These are phyloP conservation scores for Pseudogymnoascus sp. DNA, from an alignment of 2,329 filamentous ascomycete species.

Conservation along the genomic window DNA sequence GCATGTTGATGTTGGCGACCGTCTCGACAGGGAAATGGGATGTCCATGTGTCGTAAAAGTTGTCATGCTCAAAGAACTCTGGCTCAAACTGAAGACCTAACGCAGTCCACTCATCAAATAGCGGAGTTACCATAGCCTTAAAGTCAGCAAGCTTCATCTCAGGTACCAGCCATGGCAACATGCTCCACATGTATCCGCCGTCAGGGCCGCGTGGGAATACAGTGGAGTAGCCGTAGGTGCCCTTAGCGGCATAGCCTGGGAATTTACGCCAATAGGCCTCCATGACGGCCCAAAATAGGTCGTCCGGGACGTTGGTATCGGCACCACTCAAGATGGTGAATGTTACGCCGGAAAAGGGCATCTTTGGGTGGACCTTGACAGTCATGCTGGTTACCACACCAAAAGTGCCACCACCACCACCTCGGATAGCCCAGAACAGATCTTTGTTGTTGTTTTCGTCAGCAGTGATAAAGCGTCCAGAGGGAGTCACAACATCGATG, in stretches of 20 bases:
- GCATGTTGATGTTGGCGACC: conserved; percentile 26
- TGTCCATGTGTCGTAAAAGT: conserved; percentile 27
- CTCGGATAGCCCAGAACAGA: conserved; percentile 56
- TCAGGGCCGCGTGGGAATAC: conserved; percentile 29
- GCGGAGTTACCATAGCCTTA: conserved; percentile 27
- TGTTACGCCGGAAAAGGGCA: conserved; percentile 28
- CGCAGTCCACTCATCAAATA: conserved; percentile 27
- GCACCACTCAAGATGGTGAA: conserved; percentile 41
- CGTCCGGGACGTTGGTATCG: conserved; percentile 27
- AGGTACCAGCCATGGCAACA: conserved; percentile 19
- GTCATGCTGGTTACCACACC: conserved; percentile 52
- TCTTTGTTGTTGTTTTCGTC: conserved; percentile 46
- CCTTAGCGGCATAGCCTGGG: conserved; percentile 3
- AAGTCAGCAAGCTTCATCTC: conserved; percentile 24
- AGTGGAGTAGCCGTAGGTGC: conserved; percentile 24
- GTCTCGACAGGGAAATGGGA: conserved; percentile 30
- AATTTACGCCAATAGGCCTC: conserved; percentile 39
- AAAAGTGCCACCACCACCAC: conserved; percentile 48
- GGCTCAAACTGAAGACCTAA: conserved; percentile 22
- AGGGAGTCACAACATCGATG: conserved; percentile 45
- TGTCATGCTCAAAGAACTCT: conserved; percentile 3
- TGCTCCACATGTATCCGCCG: conserved; percentile 13
- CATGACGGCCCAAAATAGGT: conserved; percentile 42
- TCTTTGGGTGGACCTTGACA: conserved; percentile 41
- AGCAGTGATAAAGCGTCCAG: conserved; percentile 40